Conservation (phyloP, 306 rosid species). For the Carpinus viminea region DNA sequence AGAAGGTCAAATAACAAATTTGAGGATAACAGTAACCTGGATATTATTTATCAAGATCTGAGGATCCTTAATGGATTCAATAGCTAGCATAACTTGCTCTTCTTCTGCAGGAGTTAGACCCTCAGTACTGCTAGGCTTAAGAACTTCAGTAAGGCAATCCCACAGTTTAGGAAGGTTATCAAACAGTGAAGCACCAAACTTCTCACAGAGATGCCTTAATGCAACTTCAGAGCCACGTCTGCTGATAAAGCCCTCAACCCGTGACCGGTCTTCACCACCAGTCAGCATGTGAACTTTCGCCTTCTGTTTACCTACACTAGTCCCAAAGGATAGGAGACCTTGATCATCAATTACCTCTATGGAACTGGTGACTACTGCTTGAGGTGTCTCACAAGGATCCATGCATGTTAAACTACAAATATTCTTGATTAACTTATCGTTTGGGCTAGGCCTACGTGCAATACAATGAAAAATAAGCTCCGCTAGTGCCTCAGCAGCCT, state of each 20-base stretch:
- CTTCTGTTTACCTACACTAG: slow-evolving; percentile 59
- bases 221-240: slow-evolving; percentile 96
- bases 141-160: slow-evolving; percentile 97
- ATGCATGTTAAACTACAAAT: slow-evolving; percentile 81
- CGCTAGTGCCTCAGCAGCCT: slow-evolving; percentile 95
- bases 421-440: slow-evolving; percentile 88
- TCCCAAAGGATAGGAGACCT: slow-evolving; percentile 69
- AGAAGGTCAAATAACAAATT: not conserved
- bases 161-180: slow-evolving; percentile 93
- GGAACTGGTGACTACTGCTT: slow-evolving; percentile 73
- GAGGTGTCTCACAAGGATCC: slow-evolving; percentile 96
- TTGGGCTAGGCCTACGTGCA: slow-evolving; percentile 84
- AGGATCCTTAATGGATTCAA: slow-evolving; percentile 71
- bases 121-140: slow-evolving; percentile 56
- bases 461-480: slow-evolving; percentile 86
- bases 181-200: slow-evolving; percentile 72
- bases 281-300: slow-evolving; percentile 65
- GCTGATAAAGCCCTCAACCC: slow-evolving; percentile 85
- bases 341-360: slow-evolving; percentile 84
- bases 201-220: slow-evolving; percentile 78
- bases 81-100: slow-evolving; percentile 31
- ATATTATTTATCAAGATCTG: slow-evolving; percentile 89
- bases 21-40: slow-evolving; percentile 61
- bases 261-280: slow-evolving; percentile 85
- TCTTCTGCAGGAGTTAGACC: slow-evolving; percentile 42